Conservation (phyloP, 2,329 filamentous ascomycete genomes). For the Saccharata proteae region DNA sequence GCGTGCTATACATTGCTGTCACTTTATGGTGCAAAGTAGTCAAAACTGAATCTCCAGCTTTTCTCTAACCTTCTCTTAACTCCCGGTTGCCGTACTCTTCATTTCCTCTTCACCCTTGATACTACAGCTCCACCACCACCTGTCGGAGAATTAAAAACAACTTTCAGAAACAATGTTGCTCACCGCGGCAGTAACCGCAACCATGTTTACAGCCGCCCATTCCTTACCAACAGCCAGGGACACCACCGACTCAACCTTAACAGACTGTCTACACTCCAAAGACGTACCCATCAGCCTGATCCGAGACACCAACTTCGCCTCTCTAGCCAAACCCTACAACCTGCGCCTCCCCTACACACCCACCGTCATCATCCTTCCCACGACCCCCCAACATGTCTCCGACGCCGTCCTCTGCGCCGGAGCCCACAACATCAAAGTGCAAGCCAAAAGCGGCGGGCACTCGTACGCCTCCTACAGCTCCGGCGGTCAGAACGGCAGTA, state of each 20-base stretch:
- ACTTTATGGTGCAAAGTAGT: too few species aligned
- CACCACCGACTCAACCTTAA: slow-evolving; percentile 9
- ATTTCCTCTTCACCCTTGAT: too few species aligned
- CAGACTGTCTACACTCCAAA: slow-evolving; percentile 21
- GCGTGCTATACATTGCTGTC: too few species aligned
- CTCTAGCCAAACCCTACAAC: slow-evolving; percentile 25
- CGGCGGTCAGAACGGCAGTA: slow-evolving; percentile 36
- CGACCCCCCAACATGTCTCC: slow-evolving; percentile 41
- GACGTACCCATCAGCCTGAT: slow-evolving; percentile 17
- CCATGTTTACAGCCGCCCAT: too few species aligned
- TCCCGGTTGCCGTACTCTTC: too few species aligned
- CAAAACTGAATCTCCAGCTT: too few species aligned
- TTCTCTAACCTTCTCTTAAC: too few species aligned
- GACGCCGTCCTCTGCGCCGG: slow-evolving; percentile 46
- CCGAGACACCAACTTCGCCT: slow-evolving; percentile 6
- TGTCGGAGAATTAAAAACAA: too few species aligned
- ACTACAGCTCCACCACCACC: too few species aligned
- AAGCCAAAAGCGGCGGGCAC: slow-evolving; percentile 52
- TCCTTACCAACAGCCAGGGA: too few species aligned
- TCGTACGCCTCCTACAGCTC: slow-evolving; percentile 45
- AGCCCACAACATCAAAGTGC: slow-evolving; percentile 39
- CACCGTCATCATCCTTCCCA: slow-evolving; percentile 44
- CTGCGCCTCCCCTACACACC: slow-evolving; percentile 31
- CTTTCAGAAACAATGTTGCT: too few species aligned
- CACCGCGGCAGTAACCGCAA: too few species aligned